Evolutionary conservation across 2,329 filamentous ascomycete genomes (phyloP), one percentile per base, ranked within the genome.

Genomic region (Beauveria asiatica): DNA sequence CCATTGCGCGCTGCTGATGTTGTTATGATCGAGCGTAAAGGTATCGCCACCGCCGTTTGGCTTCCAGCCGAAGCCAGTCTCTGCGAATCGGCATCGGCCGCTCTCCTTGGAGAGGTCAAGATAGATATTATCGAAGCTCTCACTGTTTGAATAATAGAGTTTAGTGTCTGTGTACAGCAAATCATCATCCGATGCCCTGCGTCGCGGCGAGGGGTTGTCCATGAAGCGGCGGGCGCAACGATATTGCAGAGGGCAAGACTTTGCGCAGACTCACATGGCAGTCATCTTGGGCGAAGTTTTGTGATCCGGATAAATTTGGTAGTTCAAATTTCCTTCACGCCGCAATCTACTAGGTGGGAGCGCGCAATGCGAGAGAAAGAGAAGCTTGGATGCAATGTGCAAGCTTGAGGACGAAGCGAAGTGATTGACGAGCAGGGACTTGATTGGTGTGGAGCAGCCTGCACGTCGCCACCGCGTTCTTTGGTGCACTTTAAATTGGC

Each of bases 71-170:
- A 97, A 84, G 62, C 94, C 94, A 57, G 86, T 92, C 73, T 97
- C 93, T 64, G 93, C 92, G 70, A 99, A 92, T 71, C 94, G 87
- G 78, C 92, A 97, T 78, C 93, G 94, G 67, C 94, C 94, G 62
- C 86, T 83, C 75, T 94, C 88, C 75, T 92, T 94, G 68, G 92
- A 97, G 62, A 99, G 84, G 74, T 99, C 93, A 68, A 99, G 85
- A 76, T 94, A 92, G 77, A 97, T 96, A 76, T 91, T 92, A 72
- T 97, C 93, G 77, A 99, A 99, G 72, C 88, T 94, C 84, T 99
- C 94, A 67, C 84, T 87, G 62, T 10, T 54, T 30, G 51, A 49
- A 41, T 19, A 33, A 49, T 41, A 60, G 46, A 53, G 63, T 50
- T 63, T n/a, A 44, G 59, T 44, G 41, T 5, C n/a, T 11, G 6